Evolutionary conservation across 257 asterid species (phyloP), one percentile per base, ranked within the genome.

Genomic region (Sherardia arvensis): DNA sequence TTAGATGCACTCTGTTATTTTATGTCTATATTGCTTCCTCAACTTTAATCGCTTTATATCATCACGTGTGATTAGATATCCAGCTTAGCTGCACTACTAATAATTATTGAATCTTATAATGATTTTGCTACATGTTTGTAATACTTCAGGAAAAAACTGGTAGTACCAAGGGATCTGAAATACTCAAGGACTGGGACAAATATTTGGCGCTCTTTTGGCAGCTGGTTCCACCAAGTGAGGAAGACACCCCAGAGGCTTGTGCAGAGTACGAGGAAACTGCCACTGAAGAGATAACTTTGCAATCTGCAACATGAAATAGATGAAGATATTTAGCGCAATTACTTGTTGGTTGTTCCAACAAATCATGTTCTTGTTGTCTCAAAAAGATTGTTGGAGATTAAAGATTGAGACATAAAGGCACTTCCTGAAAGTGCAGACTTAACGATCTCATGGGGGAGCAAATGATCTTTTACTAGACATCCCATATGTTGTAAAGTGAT

Each of bases 141-240:
- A 8, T 63, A 27, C 58, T 56, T 45, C 60, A 93, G 97, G 97
- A 90, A 79, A 93, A 93, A 80, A 87, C 97, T 0, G 96, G 96
- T 17, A 93, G 99, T 74, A 66, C 73, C 73, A 93, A 81, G 77
- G 97, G 99, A 15, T 55, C 90, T 2, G 71, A 79, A 59, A 84
- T 93, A 49, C 86, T 93, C 5, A 66, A 77, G 53, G 94, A 87
- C 18, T 93, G 99, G 99, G 99, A 90, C 75, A 85, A 76, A 73
- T 93, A 87, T 74, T 71, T 93, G 80, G 74, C 83, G 38, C 86
- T 92, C 55, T 92, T 92, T 74, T 89, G 99, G 99, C 99, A 92
- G 71, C 81, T 89, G 66, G 99, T 92, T 61, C 99, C 99, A 27
- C 97, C 97, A 14, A 92, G 99, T 64, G 99, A 92, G 75, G 99